Base-by-base conservation (phyloP, 1,284 basidiomycete genomes). In the Peniophora sp. region DNA sequence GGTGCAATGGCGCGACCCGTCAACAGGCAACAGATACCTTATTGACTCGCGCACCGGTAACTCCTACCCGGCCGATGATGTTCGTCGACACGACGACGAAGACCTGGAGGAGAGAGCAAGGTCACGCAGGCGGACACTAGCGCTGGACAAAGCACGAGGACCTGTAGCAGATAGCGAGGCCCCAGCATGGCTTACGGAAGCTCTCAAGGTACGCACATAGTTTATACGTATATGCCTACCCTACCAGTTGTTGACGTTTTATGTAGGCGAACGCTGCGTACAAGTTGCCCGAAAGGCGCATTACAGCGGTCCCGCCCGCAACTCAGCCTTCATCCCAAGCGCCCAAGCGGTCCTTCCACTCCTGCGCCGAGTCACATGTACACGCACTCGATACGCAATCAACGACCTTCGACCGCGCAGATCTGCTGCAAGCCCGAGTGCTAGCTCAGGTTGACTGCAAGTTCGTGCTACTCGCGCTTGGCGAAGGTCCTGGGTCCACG, bases 371-470 rank as follows among this genome's bases (percentile, higher is more conserved):
- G 3, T 9, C 32, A 10, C 48, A 20, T 43, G 11, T 5, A n/a
- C 22, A 27, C 10, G 12, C 36, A 3, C 23, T 22, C 38, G 50
- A 45, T 19, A 25, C 14, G 19, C 10, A n/a, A 6, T 41, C 38
- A n/a, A 41, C 19, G 38, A 41, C 38, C 16, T 81, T 88, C 58
- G 64, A 64, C 35, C 78, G 73, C 51, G 64, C 68, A 9, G 78
- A 83, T 54, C 70, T 94, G 46, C 60, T 58, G 16, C 61, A 63
- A 19, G 82, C 85, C 35, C 63, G 61, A 39, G 73, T 92, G 44
- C 74, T 97, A 44, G 79, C 77, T 39, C 95, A 98, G 63, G 81
- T 97, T 16, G 95, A 97, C 65, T 68, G 71, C 53, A 97, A 97
- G 68, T 97, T 56, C 27, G 58, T 58, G 48, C 55, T 58, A 52